A percentile compares a stretch with the other conserved stretches of the same genome.
Conservation (phyloP, 1,284 basidiomycete genomes). For the Trichosporon sp. region DNA sequence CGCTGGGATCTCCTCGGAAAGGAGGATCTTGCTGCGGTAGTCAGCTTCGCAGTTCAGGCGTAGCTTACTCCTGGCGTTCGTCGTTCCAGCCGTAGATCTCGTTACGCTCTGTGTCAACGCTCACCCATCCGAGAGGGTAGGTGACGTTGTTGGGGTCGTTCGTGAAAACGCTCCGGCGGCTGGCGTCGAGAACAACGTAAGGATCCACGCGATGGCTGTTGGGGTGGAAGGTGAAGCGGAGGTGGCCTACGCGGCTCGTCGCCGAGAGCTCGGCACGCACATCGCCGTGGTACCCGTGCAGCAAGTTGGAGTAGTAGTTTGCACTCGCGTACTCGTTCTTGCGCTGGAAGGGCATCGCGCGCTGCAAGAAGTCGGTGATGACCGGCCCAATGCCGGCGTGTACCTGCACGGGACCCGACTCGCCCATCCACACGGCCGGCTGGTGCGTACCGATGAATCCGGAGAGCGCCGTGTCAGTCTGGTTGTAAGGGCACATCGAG, state of each 20-base stretch:
- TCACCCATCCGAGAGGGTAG: conserved; percentile 65
- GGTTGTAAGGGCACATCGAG: conserved; percentile 75
- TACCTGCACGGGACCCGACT: conserved; percentile 69
- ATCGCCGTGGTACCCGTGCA: conserved; percentile 62
- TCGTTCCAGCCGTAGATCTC: conserved; percentile 72
- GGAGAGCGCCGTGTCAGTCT: conserved; percentile 66
- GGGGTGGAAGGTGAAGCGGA: conserved; percentile 69
- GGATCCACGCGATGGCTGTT: conserved; percentile 59
- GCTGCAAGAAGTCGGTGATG: conserved; percentile 63
- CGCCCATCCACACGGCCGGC: conserved; percentile 87
- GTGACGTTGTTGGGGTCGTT: conserved; percentile 62
- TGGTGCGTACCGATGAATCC: conserved; percentile 74
- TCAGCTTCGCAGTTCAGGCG: conserved; percentile 43
- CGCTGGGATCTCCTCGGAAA: conserved; percentile 58
- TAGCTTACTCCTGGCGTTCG: conserved; percentile 73
- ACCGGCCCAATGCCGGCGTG: conserved; percentile 65
- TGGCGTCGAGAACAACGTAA: conserved; percentile 71
- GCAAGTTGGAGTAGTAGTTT: conserved; percentile 68
- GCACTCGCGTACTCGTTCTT: conserved; percentile 66
- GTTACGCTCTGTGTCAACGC: conserved; percentile 59
- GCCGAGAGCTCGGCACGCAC: conserved; percentile 70
- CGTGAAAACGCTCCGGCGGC: conserved; percentile 66
- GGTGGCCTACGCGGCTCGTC: conserved; percentile 77
- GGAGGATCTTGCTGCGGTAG: conserved; percentile 45
- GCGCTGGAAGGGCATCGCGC: conserved; percentile 66